Conservation (phyloP, 495 filamentous ascomycete genomes). For the Immersiella caudata region DNA sequence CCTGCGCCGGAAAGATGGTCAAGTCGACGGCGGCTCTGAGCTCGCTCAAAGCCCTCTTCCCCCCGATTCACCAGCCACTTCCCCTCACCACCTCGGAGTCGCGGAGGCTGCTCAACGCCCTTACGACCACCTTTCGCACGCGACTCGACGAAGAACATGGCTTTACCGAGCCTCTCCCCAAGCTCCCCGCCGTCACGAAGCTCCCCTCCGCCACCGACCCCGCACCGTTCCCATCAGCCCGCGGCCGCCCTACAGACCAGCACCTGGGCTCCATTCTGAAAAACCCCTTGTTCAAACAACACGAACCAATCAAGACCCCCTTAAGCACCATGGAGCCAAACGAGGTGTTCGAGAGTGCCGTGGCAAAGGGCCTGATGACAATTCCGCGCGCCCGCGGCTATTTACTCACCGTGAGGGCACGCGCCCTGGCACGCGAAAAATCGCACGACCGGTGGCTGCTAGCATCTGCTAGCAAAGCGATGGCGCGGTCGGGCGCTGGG, state of each 20-base stretch:
- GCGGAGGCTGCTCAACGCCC: slow-evolving; percentile 64
- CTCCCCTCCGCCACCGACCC: slow-evolving; percentile 19
- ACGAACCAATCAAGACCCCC: background rate
- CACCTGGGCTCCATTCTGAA: slow-evolving; percentile 69
- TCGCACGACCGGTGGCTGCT: slow-evolving; percentile 22
- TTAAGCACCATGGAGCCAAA: slow-evolving; percentile 27
- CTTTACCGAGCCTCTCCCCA: slow-evolving; percentile 30
- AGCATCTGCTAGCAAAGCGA: slow-evolving; percentile 32
- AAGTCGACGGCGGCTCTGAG: slow-evolving; percentile 36
- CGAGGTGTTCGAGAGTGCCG: slow-evolving; percentile 43
- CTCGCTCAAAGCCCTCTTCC: slow-evolving; percentile 53
- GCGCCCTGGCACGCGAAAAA: slow-evolving; percentile 21
- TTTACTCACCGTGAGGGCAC: slow-evolving; percentile 39
- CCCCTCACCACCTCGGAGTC: slow-evolving; percentile 67
- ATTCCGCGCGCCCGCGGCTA: slow-evolving; percentile 44
- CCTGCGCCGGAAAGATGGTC: slow-evolving; percentile 30
- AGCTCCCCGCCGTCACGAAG: slow-evolving; percentile 25
- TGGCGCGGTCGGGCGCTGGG: slow-evolving; percentile 46
- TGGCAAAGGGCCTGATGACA: slow-evolving; percentile 50
- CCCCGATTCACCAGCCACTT: slow-evolving; percentile 71
- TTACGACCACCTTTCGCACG: slow-evolving; percentile 76
- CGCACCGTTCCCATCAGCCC: background rate
- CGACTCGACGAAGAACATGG: slow-evolving; percentile 71
- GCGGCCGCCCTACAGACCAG: slow-evolving; percentile 46
- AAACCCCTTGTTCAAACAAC: slow-evolving; percentile 62